Conservation (phyloP, 2,329 filamentous ascomycete species). For the Talaromyces piceae region DNA sequence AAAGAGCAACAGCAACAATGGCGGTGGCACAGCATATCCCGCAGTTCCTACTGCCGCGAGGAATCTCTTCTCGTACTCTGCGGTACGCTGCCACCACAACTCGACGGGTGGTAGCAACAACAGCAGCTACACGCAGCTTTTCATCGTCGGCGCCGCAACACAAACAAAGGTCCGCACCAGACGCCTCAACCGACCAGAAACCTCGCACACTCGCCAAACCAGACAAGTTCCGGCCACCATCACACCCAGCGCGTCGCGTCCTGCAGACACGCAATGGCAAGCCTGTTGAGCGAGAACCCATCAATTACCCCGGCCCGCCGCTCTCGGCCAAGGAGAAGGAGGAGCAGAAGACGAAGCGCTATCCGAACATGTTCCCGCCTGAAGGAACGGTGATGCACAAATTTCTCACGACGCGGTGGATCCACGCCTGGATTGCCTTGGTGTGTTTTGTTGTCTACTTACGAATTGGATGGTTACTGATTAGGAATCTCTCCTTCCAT, state of each 20-base stretch:
- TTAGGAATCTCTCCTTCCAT: not conserved
- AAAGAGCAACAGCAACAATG: not conserved
- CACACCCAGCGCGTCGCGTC: constrained; percentile 66
- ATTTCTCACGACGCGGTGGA: constrained; percentile 67
- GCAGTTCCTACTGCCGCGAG: constrained; percentile 60
- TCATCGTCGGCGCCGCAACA: constrained; percentile 16
- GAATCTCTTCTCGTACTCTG: constrained; percentile 28
- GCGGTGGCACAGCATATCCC: constrained; percentile 41
- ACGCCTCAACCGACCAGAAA: constrained; percentile 30
- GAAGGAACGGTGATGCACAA: constrained; percentile 74
- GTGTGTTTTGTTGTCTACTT: constrained; percentile 43
- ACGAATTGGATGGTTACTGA: not conserved
- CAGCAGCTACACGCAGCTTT: constrained; percentile 7
- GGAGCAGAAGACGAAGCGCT: constrained; percentile 62
- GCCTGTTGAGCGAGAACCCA: constrained; percentile 35
- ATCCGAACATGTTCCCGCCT: constrained; percentile 84
- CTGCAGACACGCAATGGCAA: constrained; percentile 38
- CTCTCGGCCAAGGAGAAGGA: constrained; percentile 58
- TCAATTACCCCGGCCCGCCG: constrained; percentile 65
- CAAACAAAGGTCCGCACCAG: constrained; percentile 17
- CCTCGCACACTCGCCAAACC: constrained; percentile 76
- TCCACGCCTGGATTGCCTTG: constrained; percentile 79
- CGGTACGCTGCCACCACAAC: constrained; percentile 13
- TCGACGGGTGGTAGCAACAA: constrained; percentile 13
- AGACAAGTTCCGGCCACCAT: constrained; percentile 83